Evolutionary conservation across 129 eudicot genomes (phyloP).

Genomic region (Helianthus annuus): HanXRQr2.0-SUNRISE NC_035442.2:27535829-27536328

Average conservation of each 20-base stretch:
- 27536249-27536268: conserved; percentile 46
- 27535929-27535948: background rate
- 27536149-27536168: conserved; percentile 7
- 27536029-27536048: no score
- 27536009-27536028: no score
- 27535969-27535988: conserved; percentile 6
- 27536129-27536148: conserved; percentile 39
- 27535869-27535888: no score
- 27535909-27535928: background rate
- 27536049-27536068: no score
- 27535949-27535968: no score
- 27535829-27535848: no score
- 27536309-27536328: no score
- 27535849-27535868: no score
- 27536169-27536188: conserved; percentile 23
- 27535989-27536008: no score
- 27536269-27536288: background rate
- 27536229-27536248: conserved; percentile 21
- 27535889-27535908: background rate
- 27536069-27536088: conserved; percentile 9
- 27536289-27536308: no score
- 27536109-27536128: conserved; percentile 36
- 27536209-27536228: conserved; percentile 17
- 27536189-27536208: background rate
- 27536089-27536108: conserved; percentile 20